Conservation (phyloP, 768 basidiomycete genomes). For the Lyophyllum shimeji region DNA sequence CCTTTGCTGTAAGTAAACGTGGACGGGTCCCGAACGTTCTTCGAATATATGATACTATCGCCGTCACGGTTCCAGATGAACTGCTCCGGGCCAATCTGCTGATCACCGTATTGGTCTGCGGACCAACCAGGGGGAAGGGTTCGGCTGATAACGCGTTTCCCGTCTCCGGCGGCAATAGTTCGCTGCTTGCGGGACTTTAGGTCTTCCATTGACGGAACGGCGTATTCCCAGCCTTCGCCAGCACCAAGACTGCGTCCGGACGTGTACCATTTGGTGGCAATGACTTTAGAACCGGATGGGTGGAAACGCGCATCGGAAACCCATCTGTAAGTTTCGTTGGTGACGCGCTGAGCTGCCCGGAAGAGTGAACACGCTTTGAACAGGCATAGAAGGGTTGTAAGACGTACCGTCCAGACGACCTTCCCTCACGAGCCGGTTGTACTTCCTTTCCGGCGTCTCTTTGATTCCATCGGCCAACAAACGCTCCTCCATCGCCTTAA, state of each 20-base stretch:
- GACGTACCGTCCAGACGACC: constrained; percentile 49
- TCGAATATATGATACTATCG: constrained; percentile 63
- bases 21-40: constrained; percentile 56
- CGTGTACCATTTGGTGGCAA: constrained; percentile 83
- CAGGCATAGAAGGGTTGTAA: not conserved
- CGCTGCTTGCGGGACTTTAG: constrained; percentile 19
- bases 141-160: constrained; percentile 54
- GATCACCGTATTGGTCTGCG: constrained; percentile 56
- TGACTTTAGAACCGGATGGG: constrained; percentile 56
- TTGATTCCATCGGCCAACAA: constrained; percentile 47
- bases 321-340: constrained; percentile 76
- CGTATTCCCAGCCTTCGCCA: constrained; percentile 73
- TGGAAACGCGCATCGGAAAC: constrained; percentile 72
- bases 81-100: constrained; percentile 77
- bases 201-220: constrained; percentile 43
- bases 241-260: constrained; percentile 63
- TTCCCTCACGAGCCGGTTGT: constrained; percentile 52
- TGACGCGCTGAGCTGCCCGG: constrained; percentile 45
- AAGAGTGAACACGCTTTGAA: not conserved
- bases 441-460: constrained; percentile 49
- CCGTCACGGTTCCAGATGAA: constrained; percentile 54
- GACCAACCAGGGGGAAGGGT: constrained; percentile 64
- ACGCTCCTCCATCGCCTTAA: constrained; percentile 42
- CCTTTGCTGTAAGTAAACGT: constrained; percentile 67
- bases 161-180: constrained; percentile 41